Percentiles rank a stretch among this genome's conserved stretches.
Conservation (phyloP, 495 filamentous ascomycete species). For the Parmelia sp. region DNA sequence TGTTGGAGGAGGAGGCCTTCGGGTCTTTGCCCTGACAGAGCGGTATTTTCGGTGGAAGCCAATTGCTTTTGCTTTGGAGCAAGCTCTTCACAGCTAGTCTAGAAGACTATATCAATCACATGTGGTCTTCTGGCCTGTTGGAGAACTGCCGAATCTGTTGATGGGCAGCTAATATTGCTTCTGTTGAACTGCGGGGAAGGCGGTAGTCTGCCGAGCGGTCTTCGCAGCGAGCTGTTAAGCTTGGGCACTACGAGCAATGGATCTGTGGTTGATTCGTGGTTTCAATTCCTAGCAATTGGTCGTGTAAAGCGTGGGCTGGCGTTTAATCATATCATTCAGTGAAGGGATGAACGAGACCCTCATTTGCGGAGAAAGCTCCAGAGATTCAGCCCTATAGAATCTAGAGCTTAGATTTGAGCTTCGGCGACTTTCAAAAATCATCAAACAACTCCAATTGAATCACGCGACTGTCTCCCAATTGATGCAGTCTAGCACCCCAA, state of each 20-base stretch:
- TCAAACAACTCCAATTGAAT: neutral
- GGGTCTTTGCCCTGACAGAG: neutral
- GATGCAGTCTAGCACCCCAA: neutral
- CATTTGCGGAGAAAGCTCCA: neutral
- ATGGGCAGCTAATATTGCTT: neutral
- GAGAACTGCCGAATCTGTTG: neutral
- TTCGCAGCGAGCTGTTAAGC: neutral
- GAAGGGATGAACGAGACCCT: neutral
- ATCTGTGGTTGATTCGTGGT: neutral
- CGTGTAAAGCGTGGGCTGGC: neutral
- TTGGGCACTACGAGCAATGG: neutral
- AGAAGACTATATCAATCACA: neutral
- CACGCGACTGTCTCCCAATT: neutral
- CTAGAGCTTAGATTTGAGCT: neutral
- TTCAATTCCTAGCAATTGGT: neutral
- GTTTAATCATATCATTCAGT: neutral
- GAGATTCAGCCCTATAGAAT: neutral
- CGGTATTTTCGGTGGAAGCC: neutral
- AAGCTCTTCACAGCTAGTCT: neutral
- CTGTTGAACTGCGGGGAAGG: constrained; percentile 10
- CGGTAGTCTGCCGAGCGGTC: neutral
- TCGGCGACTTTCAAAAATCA: neutral
- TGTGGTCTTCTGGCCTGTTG: neutral
- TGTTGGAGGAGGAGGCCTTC: constrained; percentile 11
- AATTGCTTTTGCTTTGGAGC: neutral